Evolutionary conservation across 2,329 filamentous ascomycete genomes (phyloP), one percentile per base, ranked within the genome.

Genomic region (Macroventuria anomochaeta): DNA sequence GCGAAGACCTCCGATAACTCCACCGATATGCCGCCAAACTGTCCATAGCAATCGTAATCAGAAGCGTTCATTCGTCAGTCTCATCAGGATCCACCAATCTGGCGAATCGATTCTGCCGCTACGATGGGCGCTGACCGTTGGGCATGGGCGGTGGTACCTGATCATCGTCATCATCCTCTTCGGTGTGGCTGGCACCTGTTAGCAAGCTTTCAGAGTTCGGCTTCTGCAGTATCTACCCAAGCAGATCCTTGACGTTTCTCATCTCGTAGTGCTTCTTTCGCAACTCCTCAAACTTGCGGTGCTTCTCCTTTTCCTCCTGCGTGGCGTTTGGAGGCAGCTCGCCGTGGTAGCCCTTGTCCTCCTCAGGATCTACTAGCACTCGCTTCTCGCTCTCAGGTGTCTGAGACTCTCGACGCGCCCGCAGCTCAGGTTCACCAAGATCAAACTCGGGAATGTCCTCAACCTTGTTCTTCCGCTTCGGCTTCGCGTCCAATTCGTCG

Each of bases 201-300:
- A 64, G 53, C 12, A 26, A 21, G 2, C 5, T 12, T 23, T 11
- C n/a, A 1, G 2, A 7, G 28, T 5, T 28, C 18, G 12, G 17
- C n/a, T 12, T 20, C 8, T 26, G 13, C 5, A 6, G 0, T 13
- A 64, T 70, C 37, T 75, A 88, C 86, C 91, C 93, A 61, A 99
- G 84, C 46, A 97, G 78, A 69, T 88, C 85, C 68, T 95, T 96
- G 53, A 97, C 92, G 70, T 95, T 89, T 78, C 86, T 91, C 95
- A 99, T 99, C 82, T 99, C 95, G 77, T 99, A 99, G 77, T 99
- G 95, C 80, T 88, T 93, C 86, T 95, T 97, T 70, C 95, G 85
- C 80, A 91, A 83, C 78, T 90, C 83, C 79, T 97, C 93, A 74
- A 99, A 99, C 72, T 89, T 86, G 71, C 84, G 85, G 76, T 99